Evolutionary conservation across 148 eudicot genomes (phyloP).

Genomic region (Selenicereus undatus): DNA sequence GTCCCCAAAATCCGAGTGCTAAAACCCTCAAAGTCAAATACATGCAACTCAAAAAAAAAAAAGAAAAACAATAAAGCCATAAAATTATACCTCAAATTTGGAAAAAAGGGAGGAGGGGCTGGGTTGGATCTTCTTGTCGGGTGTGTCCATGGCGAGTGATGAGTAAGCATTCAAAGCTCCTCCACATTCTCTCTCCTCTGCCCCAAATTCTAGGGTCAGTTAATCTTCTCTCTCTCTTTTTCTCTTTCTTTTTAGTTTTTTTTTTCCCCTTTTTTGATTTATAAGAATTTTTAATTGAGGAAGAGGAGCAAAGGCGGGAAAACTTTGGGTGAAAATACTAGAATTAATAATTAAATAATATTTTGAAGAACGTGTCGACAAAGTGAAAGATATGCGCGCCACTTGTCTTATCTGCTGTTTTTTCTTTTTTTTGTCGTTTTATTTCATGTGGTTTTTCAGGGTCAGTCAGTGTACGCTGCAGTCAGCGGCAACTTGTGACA

Average conservation of each 20-base stretch:
- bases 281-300: neutral
- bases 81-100: slow-evolving; percentile 33
- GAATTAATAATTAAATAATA: neutral
- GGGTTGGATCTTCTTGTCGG: slow-evolving; percentile 23
- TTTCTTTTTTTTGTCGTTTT: slow-evolving; percentile 1
- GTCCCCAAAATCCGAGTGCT: neutral
- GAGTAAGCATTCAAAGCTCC: slow-evolving; percentile 23
- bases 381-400: slow-evolving; percentile 10
- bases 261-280: neutral
- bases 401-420: neutral
- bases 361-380: neutral
- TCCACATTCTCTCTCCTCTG: slow-evolving; percentile 29
- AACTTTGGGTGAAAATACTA: neutral
- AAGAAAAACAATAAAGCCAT: neutral
- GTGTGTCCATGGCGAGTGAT: slow-evolving; percentile 32
- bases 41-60: neutral
- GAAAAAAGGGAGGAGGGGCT: slow-evolving; percentile 18
- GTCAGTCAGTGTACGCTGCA: too few species aligned
- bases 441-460: neutral
- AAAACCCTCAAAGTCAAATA: neutral
- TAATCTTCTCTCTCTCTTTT: neutral
- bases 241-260: neutral
- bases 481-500: too few species aligned
- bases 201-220: slow-evolving; percentile 4
- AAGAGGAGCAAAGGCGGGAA: slow-evolving; percentile 3